Conservation (phyloP, 345 rosid genomes). For the Eucalyptus regnans region DNA sequence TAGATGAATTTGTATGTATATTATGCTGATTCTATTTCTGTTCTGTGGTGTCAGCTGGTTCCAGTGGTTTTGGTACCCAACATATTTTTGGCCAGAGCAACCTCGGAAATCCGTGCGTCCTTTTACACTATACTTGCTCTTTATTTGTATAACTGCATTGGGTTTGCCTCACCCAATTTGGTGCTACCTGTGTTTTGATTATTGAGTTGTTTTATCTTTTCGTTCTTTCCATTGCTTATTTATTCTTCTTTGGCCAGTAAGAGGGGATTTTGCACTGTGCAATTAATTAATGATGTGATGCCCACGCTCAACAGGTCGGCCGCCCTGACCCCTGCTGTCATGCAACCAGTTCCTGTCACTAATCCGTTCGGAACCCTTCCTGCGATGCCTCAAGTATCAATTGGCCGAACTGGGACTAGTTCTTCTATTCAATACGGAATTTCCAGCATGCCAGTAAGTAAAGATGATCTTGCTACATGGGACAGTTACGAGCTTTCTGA, state of each 20-base stretch:
- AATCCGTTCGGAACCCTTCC: slow-evolving; percentile 95
- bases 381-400: slow-evolving; percentile 77
- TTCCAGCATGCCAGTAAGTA: slow-evolving; percentile 75
- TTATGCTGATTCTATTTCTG: background rate
- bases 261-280: background rate
- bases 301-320: slow-evolving; percentile 32
- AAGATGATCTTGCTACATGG: background rate
- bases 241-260: background rate
- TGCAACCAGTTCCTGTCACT: slow-evolving; percentile 42
- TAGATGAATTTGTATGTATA: background rate
- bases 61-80: slow-evolving; percentile 28
- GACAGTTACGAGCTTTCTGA: background rate
- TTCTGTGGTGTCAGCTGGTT: slow-evolving; percentile 17
- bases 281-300: background rate
- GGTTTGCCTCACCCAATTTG: background rate
- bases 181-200: background rate
- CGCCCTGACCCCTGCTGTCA: slow-evolving; percentile 19
- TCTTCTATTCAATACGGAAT: slow-evolving; percentile 87
- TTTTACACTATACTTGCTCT: background rate
- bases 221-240: background rate
- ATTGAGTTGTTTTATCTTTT: background rate
- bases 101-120: slow-evolving; percentile 42
- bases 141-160: background rate
- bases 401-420: slow-evolving; percentile 63
- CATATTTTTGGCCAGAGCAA: slow-evolving; percentile 42